These are phyloP conservation scores for Hyphopichia fennica DNA, from an alignment of 1,139 yeast genomes.

Conservation along the genomic window DNA sequence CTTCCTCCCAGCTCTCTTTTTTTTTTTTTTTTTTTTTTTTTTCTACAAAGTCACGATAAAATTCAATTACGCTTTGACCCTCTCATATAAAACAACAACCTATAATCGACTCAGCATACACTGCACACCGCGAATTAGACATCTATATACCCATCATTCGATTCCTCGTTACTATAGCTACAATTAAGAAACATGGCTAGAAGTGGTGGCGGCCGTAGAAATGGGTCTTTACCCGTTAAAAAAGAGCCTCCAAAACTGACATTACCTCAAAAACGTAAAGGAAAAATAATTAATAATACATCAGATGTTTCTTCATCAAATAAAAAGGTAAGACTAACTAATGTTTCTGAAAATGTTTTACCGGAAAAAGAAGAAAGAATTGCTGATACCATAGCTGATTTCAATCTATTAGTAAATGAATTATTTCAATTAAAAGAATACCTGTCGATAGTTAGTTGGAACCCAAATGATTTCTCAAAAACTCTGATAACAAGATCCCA, in stretches of 20 bases:
- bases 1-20: neutral
- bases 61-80: neutral
- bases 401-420: conserved; percentile 48
- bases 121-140: neutral
- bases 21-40: neutral
- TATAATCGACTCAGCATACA: neutral
- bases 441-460: conserved; percentile 59
- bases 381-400: conserved; percentile 40
- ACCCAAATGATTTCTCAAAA: conserved; percentile 49
- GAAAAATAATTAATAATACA: conserved; percentile 5
- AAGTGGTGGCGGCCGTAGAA: conserved; percentile 7
- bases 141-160: neutral
- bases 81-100: neutral
- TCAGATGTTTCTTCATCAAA: neutral
- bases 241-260: neutral
- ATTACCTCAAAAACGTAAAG: conserved; percentile 6
- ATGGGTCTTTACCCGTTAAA: neutral
- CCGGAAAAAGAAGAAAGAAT: conserved; percentile 20
- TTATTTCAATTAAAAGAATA: conserved; percentile 60
- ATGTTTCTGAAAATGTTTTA: neutral
- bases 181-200: conserved; percentile 6
- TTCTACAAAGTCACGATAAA: conserved; percentile 2
- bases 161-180: neutral
- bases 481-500: conserved; percentile 21
- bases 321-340: conserved; percentile 6